phyloP scores from a whole-genome alignment of 1,284 basidiomycete species.

The Boletus sp. region DNA sequence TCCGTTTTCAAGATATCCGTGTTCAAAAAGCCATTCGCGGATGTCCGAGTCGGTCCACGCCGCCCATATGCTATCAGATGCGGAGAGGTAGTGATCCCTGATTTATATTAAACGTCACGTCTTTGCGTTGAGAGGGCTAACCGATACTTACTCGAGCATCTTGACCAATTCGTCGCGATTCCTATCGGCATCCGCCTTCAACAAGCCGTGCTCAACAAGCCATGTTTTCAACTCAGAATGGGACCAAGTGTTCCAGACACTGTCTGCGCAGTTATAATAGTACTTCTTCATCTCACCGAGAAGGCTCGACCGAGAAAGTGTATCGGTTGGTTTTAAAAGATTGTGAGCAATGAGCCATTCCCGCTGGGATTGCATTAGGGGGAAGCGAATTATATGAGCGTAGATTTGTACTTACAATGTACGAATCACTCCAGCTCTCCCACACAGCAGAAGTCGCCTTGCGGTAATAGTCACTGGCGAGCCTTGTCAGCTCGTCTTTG shows the following conservation, averaged over 20 bases:
- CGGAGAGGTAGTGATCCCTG: slow-evolving; percentile 72
- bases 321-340: slow-evolving; percentile 24
- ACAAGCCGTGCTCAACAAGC: slow-evolving; percentile 66
- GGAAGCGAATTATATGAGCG: no score
- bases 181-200: slow-evolving; percentile 69
- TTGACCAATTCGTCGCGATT: slow-evolving; percentile 74
- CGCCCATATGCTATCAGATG: slow-evolving; percentile 63
- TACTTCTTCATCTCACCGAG: slow-evolving; percentile 70
- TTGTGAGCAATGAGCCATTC: slow-evolving; percentile 83
- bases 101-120: neutral
- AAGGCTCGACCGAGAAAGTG: slow-evolving; percentile 56
- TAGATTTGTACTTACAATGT: slow-evolving; percentile 53
- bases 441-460: slow-evolving; percentile 62
- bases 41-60: slow-evolving; percentile 81
- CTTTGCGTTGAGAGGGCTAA: accelerated
- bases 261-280: slow-evolving; percentile 63
- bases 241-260: slow-evolving; percentile 69
- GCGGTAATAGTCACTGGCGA: slow-evolving; percentile 70
- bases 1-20: slow-evolving; percentile 61
- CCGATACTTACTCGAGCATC: slow-evolving; percentile 52
- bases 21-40: slow-evolving; percentile 70
- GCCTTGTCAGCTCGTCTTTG: slow-evolving; percentile 62
- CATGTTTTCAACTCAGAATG: slow-evolving; percentile 65
- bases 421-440: slow-evolving; percentile 82
- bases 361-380: slow-evolving; percentile 40